Percentiles rank a stretch among this genome's conserved stretches.
Evolutionary conservation across 225 moss, liverwort and hornwort genomes (phyloP).

Genomic region (Asterella californica): DNA sequence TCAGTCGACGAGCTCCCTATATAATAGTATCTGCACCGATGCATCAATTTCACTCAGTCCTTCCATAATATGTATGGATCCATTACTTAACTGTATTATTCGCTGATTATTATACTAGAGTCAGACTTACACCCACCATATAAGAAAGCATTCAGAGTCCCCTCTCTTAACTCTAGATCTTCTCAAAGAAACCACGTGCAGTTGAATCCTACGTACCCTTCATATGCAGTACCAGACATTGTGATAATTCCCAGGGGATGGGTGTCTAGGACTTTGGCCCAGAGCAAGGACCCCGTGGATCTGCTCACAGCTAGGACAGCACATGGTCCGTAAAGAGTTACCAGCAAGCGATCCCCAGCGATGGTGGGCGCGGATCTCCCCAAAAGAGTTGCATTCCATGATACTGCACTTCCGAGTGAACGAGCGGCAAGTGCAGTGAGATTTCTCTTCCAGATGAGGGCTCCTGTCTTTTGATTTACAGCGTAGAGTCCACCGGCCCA

Average conservation of each 20-base stretch:
- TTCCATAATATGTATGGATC: no score
- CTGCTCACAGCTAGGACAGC: not conserved
- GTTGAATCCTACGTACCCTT: no score
- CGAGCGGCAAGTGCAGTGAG: not conserved
- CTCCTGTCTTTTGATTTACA: not conserved
- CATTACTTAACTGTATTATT: no score
- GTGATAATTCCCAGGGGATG: not conserved
- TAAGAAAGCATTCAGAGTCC: no score
- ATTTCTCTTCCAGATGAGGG: not conserved
- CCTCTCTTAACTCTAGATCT: no score
- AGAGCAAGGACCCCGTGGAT: not conserved
- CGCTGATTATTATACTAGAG: no score
- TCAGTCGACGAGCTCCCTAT: conserved; percentile 24
- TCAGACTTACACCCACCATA: no score
- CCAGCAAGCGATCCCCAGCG: not conserved
- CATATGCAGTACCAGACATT: conserved; percentile 1
- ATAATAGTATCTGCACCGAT: conserved; percentile 22
- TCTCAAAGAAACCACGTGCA: no score
- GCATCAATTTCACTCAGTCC: no score
- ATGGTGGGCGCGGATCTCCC: not conserved
- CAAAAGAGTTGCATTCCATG: not conserved
- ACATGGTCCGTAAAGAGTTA: not conserved
- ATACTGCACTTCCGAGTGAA: not conserved
- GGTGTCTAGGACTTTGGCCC: not conserved
- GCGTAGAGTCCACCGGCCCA: not conserved